Percentiles rank a stretch among this genome's conserved stretches.
Evolutionary conservation across 2,329 filamentous ascomycete species (phyloP).

Genomic region (Venturia aucupariae): DNA sequence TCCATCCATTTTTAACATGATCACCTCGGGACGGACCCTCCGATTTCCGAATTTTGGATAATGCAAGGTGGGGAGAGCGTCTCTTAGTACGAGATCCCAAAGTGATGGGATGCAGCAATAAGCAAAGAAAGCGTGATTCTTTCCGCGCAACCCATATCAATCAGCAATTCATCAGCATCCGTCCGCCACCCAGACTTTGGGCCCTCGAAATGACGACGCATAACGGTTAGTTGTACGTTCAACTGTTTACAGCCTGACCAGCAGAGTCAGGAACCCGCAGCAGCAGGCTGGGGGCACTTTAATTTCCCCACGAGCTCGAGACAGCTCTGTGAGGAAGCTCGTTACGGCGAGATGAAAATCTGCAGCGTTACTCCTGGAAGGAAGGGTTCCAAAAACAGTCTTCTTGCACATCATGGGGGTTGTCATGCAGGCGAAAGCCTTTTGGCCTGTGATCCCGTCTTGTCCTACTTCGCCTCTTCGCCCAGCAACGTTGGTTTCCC

Average conservation of each 20-base stretch:
- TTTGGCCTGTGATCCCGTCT: not conserved
- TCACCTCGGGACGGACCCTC: not conserved
- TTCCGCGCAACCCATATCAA: not conserved
- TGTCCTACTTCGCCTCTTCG: not conserved
- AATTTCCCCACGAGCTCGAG: not conserved
- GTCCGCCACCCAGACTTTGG: not conserved
- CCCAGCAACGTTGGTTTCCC: not conserved
- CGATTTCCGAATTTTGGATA: not conserved
- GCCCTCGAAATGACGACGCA: not conserved
- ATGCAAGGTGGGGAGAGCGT: too few relatives aligned
- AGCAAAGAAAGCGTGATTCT: not conserved
- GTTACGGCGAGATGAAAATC: slow-evolving; percentile 1
- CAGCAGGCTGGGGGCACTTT: not conserved
- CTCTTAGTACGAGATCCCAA: not conserved
- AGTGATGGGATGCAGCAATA: not conserved
- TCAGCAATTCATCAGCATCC: not conserved
- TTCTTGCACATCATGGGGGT: not conserved
- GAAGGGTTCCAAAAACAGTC: slow-evolving; percentile 1
- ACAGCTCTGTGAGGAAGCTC: not conserved
- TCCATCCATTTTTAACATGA: not conserved
- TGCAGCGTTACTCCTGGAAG: not conserved
- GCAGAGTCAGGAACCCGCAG: not conserved
- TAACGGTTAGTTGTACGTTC: not conserved
- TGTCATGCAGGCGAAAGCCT: slow-evolving; percentile 2
- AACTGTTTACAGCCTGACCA: not conserved